Evolutionary conservation across 2,329 filamentous ascomycete genomes (phyloP), one percentile per base, ranked within the genome.

Genomic region (Colletotrichum sp.): DNA sequence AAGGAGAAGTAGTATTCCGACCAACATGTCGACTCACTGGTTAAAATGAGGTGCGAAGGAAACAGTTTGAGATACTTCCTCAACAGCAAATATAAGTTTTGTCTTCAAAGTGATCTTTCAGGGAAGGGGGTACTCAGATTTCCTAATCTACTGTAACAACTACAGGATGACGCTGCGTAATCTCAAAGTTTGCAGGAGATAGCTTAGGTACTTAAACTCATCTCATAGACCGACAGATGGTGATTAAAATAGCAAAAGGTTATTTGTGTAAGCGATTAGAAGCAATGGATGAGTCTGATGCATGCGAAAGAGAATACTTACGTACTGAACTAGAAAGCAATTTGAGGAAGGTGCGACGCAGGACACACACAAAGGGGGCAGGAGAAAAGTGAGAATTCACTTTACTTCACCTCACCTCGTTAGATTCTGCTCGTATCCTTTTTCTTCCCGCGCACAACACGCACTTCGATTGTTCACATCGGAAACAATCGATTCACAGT

Each of bases 181-280:
- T 49, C 39, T n/a, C 9, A n/a, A 49, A 49, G 9, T n/a, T n/a
- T 12, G 18, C 18, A 12, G 39, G 5, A 49, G 39, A 44, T n/a
- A 44, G 0, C 2, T 44, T 44, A 44, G 18, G 9, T 44, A 44
- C 39, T 6, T 44, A 10, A 44, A 44, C 16, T 44, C 36, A 44
- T n/a, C 1, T 4, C 18, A 44, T 12, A n/a, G 3, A 44, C 39
- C 9, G 18, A 7, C 3, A 44, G 18, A n/a, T 44, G 3, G 18
- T 10, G 18, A n/a, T n/a, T 0, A 2, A n/a, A 44, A 44, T 44
- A n/a, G 18, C 39, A n/a, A n/a, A 44, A 44, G 1, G 39, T 44
- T 10, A 12, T n/a, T 44, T 1, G 0, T n/a, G 18, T 0, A 12
- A 44, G 39, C 5, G 18, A n/a, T n/a, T n/a, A 1, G 39, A n/a